Evolutionary conservation across 2,329 filamentous ascomycete genomes (phyloP), one percentile per base, ranked within the genome.

Genomic region (Mollisia scopiformis): DNA sequence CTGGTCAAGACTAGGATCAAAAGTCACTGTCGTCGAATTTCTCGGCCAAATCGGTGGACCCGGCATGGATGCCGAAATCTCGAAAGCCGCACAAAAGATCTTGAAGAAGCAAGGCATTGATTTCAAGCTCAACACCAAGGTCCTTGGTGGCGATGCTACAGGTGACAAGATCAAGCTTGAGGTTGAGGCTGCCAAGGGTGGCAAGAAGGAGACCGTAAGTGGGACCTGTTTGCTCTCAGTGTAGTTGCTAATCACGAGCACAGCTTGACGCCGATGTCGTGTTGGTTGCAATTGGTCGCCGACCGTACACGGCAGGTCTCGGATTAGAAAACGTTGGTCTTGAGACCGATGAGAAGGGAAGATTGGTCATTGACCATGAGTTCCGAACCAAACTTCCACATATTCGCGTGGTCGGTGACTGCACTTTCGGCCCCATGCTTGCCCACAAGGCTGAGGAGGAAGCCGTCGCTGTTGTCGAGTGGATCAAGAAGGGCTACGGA

Each of bases 391-490:
- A 97, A 83, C 82, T 95, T 69, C 91, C 93, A 51, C 95, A 99
- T 82, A 97, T 99, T 77, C 93, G 95, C 72, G 95, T 94, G 72
- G 90, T 98, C 69, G 95, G 95, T 74, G 95, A 98, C 78, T 91
- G 88, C 75, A 99, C 95, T 50, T 99, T 99, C 77, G 95, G 95
- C 10, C 93, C 93, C 74, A 99, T 99, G 95, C 88, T 99, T 73
- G 95, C 95, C 57, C 95, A 99, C 86, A 99, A 99, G 86, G 95
- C 95, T 55, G 95, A 99, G 80, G 95, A 99, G 80, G 95, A 99
- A 81, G 95, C 86, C 62, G 93, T 98, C 66, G 95, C 95, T 31
- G 94, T 89, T 60, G 84, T 98, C 65, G 95, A 99, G 80, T 98
- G 93, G 84, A 95, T 99, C 79, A 94, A 92, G 82, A 98, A 98